These are phyloP conservation scores for Breviolum minutum DNA, from an alignment of 73 alveolate species.

Conservation along the genomic window DNA sequence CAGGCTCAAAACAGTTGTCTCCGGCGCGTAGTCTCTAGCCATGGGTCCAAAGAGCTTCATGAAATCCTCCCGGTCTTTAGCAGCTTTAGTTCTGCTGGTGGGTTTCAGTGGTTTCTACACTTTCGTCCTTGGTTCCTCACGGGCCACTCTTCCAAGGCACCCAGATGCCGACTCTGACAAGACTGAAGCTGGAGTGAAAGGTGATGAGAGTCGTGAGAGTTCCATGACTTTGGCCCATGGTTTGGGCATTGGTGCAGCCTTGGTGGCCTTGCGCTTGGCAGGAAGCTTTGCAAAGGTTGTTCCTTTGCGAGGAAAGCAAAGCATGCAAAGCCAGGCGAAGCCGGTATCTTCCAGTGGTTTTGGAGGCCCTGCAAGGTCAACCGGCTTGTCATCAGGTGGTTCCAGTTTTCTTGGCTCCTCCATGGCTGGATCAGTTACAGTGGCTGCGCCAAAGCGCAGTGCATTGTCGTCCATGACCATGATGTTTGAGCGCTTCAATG, in stretches of 20 bases:
- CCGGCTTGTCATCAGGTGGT: conserved; percentile 53
- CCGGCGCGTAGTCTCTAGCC: background rate
- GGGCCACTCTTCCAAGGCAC: conserved; percentile 38
- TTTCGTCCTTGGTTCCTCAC: conserved; percentile 41
- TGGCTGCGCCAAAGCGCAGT: conserved; percentile 8
- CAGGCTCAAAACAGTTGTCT: conserved; percentile 11
- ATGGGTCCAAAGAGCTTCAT: too few relatives aligned
- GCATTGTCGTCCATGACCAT: conserved; percentile 70
- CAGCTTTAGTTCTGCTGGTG: conserved; percentile 36
- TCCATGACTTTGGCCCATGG: conserved; percentile 22
- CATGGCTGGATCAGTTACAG: conserved; percentile 60
- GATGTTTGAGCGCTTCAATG: conserved; percentile 87
- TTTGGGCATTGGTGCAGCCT: conserved; percentile 45
- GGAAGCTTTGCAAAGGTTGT: conserved; percentile 43
- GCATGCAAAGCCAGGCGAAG: background rate
- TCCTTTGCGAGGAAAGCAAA: conserved; percentile 51
- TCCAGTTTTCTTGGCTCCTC: conserved; percentile 88
- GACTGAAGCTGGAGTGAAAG: background rate
- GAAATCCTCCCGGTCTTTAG: conserved; percentile 18
- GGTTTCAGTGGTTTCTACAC: conserved; percentile 6
- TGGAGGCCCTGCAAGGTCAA: conserved; percentile 63
- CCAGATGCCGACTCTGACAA: background rate
- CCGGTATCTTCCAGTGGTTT: conserved; percentile 12
- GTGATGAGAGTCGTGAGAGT: background rate
- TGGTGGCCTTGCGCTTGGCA: conserved; percentile 28